phyloP scores from a whole-genome alignment of 2,329 filamentous ascomycete genomes.

The Emergomyces africanus region DNA sequence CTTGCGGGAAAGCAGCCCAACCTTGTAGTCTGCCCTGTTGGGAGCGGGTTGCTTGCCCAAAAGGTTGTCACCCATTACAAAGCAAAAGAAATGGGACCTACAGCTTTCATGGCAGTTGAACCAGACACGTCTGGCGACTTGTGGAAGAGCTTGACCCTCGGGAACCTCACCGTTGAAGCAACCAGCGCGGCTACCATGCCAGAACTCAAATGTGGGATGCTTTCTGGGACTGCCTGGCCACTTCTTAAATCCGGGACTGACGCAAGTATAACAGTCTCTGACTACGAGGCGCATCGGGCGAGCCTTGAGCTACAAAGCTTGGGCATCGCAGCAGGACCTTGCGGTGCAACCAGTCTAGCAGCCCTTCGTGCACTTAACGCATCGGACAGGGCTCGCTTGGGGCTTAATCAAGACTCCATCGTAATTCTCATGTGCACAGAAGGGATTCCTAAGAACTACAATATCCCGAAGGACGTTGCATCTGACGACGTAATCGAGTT shows the following conservation, averaged over 20 bases:
- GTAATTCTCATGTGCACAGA: neutral
- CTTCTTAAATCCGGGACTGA: neutral
- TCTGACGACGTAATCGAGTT: neutral
- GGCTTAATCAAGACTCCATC: neutral
- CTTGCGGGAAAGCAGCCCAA: neutral
- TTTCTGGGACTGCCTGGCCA: neutral
- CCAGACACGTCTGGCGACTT: neutral
- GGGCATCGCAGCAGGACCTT: neutral
- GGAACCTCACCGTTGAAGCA: neutral
- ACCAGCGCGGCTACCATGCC: neutral
- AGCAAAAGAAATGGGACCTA: neutral
- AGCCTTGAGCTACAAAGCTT: neutral
- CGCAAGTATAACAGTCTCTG: neutral
- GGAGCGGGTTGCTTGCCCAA: neutral
- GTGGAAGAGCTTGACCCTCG: neutral
- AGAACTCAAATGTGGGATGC: neutral
- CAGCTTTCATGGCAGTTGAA: neutral
- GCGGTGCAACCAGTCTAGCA: neutral
- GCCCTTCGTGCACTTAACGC: neutral
- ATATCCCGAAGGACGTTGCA: neutral
- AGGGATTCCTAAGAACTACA: neutral
- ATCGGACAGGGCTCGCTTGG: neutral
- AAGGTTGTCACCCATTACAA: neutral
- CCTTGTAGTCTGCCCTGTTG: neutral
- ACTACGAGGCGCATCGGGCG: neutral